Base-by-base conservation (phyloP, 2,329 filamentous ascomycete genomes). In the Ophiosphaerella herpotricha region DNA sequence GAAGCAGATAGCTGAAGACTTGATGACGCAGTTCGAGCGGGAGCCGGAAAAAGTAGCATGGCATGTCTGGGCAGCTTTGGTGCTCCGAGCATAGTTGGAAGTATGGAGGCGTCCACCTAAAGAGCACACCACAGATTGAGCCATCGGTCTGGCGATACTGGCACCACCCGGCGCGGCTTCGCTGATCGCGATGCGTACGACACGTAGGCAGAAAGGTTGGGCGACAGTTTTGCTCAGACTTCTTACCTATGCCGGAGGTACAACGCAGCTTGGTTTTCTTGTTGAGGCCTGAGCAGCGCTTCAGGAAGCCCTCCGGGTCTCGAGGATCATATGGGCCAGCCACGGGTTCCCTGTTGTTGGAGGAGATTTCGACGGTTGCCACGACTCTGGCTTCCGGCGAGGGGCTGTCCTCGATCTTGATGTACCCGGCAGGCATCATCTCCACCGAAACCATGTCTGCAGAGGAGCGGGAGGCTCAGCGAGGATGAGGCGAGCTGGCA, bases 1-100 rank as follows among this genome's bases (percentile, higher is more conserved):
- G 68, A 8, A 73, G 43, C 7, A 72, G 47, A 42, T 73, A 70
- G 13, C 58, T 55, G 46, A 63, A 71, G 14, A 73, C 58, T 29
- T 70, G 61, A 7, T 62, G 55, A 5, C 69, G 59, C 0, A 73
- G 52, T 44, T 72, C 68, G 6, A 69, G 55, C 2, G 70, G 70
- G 13, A 73, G 56, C 24, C 57, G 61, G 43, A 70, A 44, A 35
- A 72, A 59, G 40, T 70, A 63, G 49, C 67, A 72, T 14, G 68
- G 68, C 3, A 51, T 63, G 29, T 66, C 56, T 9, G 63, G 60
- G 35, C 66, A 55, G 6, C 60, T 54, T 45, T 57, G 48, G 32
- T 72, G 67, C 7, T 68, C 52, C 4, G 43, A 24, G 35, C 68
- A 71, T 18, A 70, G 61, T 43, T 70, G 60, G 38, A 69, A 58